Conservation (phyloP, 768 basidiomycete genomes). For the Lactarius quietus region DNA sequence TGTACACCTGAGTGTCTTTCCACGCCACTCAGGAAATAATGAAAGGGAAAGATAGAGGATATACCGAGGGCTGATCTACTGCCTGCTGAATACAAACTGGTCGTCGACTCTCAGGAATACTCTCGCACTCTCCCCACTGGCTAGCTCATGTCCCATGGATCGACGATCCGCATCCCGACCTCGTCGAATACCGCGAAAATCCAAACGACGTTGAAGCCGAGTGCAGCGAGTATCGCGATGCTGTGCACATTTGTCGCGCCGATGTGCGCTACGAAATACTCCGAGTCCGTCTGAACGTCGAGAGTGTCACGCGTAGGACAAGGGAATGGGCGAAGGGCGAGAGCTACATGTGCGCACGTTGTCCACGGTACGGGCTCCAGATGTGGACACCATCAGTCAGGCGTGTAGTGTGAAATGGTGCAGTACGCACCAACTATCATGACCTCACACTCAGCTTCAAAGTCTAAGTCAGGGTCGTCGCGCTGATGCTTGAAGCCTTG, state of each 20-base stretch:
- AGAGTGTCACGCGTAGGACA: conserved; percentile 54
- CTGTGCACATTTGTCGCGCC: conserved; percentile 65
- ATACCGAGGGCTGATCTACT: no score
- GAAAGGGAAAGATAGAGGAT: no score
- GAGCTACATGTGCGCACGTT: conserved; percentile 62
- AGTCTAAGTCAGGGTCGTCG: conserved; percentile 34
- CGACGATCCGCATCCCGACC: conserved; percentile 63
- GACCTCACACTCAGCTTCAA: conserved; percentile 82
- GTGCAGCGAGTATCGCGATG: conserved; percentile 64
- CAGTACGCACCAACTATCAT: conserved; percentile 77
- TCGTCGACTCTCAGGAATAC: no score
- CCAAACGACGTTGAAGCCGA: conserved; percentile 72
- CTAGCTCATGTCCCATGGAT: neutral
- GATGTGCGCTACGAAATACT: conserved; percentile 64
- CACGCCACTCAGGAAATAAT: no score
- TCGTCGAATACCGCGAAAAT: conserved; percentile 74
- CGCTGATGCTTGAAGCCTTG: conserved; percentile 55
- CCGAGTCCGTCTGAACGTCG: conserved; percentile 43
- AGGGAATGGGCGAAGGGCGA: conserved; percentile 62
- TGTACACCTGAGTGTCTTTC: no score
- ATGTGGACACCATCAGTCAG: no score
- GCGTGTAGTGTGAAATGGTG: neutral
- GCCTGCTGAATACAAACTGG: no score
- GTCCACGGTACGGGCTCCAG: conserved; percentile 54
- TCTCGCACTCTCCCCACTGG: conserved; percentile 10